A percentile compares a stretch with the other conserved stretches of the same genome.
Evolutionary conservation across 164 flowering plant species (phyloP).

Genomic region (Nelumbo lutea): DNA sequence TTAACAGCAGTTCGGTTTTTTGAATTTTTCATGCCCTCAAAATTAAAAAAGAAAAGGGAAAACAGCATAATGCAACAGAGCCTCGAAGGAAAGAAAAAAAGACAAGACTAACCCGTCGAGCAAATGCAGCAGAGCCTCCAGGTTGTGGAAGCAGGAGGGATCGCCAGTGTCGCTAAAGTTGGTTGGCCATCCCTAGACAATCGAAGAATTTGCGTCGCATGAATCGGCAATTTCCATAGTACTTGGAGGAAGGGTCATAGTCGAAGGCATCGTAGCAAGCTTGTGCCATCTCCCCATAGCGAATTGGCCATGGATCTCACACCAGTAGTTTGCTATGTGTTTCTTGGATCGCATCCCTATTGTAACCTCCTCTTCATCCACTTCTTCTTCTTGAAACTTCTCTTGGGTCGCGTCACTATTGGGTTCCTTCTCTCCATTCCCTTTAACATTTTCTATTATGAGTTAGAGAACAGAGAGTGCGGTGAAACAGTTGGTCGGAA

Average conservation of each 20-base stretch:
- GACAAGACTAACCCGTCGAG: slow-evolving; percentile 60
- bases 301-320: slow-evolving; percentile 46
- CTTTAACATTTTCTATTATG: no score
- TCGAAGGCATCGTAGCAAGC: slow-evolving; percentile 68
- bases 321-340: slow-evolving; percentile 35
- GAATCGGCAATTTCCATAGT: slow-evolving; percentile 48
- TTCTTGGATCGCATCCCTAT: neutral
- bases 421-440: no score
- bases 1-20: no score
- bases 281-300: slow-evolving; percentile 68
- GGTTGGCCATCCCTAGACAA: slow-evolving; percentile 22
- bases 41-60: no score
- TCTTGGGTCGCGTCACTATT: no score
- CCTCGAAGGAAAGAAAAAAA: neutral
- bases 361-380: neutral
- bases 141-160: slow-evolving; percentile 43
- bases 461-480: no score
- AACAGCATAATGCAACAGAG: no score
- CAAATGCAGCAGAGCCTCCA: slow-evolving; percentile 75
- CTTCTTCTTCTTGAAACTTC: no score
- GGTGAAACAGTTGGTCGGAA: no score
- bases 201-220: slow-evolving; percentile 31
- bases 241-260: slow-evolving; percentile 48
- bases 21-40: no score
- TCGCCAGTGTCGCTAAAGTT: slow-evolving; percentile 44